phyloP scores from a whole-genome alignment of 345 rosid species.

The Toxicodendron radicans region DNA sequence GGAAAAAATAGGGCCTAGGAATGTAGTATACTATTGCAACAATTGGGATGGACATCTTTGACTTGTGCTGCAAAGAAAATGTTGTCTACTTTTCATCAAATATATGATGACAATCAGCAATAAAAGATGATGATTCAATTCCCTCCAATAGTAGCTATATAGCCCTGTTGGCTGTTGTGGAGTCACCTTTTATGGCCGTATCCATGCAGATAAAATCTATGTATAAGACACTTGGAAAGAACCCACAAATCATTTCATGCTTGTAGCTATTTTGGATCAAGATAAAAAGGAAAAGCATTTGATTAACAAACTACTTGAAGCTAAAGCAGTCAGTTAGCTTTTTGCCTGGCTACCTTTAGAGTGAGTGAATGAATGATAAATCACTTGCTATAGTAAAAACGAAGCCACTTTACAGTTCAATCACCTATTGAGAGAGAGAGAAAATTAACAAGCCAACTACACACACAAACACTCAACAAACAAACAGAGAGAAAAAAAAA shows the following conservation, averaged over 20 bases:
- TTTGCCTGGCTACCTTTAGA: conserved; percentile 7
- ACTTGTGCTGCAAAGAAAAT: not conserved
- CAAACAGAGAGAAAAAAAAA: not conserved
- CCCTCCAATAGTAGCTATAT: not conserved
- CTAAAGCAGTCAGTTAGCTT: conserved; percentile 12
- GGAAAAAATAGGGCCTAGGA: not conserved
- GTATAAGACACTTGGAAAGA: conserved; percentile 8
- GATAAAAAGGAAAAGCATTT: not conserved
- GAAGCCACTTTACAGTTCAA: conserved; percentile 17
- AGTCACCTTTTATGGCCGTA: not conserved
- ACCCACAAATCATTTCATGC: conserved; percentile 7
- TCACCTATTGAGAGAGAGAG: not conserved
- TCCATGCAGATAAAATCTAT: conserved; percentile 13
- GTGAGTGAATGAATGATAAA: conserved; percentile 14
- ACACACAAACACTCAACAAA: conserved; percentile 6
- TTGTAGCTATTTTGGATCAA: conserved; percentile 10
- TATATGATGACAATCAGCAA: conserved; percentile 10
- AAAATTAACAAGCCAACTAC: conserved; percentile 5
- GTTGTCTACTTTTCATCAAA: conserved; percentile 6
- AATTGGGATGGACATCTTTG: not conserved
- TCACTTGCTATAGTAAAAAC: conserved; percentile 7
- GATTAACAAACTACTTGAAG: conserved; percentile 11
- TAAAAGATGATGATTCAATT: not conserved
- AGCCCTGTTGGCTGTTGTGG: not conserved
- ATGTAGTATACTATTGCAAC: not conserved